A percentile compares a stretch with the other conserved stretches of the same genome.
These are phyloP conservation scores for Talaromyces atroroseus DNA, from an alignment of 2,329 filamentous ascomycete species.

Conservation along the genomic window DNA sequence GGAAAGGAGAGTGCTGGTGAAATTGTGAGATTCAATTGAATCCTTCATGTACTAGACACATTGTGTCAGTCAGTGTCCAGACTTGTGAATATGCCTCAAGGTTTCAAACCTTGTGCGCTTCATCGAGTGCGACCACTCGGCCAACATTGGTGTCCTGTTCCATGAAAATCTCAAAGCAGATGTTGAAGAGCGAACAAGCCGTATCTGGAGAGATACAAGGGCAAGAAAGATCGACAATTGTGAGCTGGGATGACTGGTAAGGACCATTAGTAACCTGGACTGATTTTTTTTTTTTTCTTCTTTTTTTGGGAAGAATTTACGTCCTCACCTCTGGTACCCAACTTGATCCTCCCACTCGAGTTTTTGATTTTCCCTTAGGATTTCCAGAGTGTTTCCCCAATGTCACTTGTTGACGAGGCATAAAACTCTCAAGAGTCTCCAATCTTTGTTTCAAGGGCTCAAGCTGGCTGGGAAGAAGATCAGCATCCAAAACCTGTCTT, in stretches of 20 bases:
- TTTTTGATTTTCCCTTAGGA: background rate
- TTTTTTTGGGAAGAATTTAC: background rate
- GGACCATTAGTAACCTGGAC: constrained; percentile 4
- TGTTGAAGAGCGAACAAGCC: constrained; percentile 67
- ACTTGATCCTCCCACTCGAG: background rate
- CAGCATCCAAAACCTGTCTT: background rate
- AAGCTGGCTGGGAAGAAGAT: constrained; percentile 13
- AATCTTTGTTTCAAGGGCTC: constrained; percentile 17
- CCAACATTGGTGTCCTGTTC: constrained; percentile 48
- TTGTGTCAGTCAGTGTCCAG: background rate
- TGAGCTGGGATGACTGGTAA: constrained; percentile 49
- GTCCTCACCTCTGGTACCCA: background rate
- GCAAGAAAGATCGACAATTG: constrained; percentile 67
- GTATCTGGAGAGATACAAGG: constrained; percentile 62
- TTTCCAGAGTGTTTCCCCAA: background rate
- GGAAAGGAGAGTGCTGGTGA: constrained; percentile 58
- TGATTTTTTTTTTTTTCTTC: too few relatives aligned
- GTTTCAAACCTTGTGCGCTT: constrained; percentile 62
- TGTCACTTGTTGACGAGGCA: constrained; percentile 9
- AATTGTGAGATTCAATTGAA: constrained; percentile 47
- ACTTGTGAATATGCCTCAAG: background rate
- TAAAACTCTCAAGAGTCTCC: constrained; percentile 19
- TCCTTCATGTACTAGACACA: constrained; percentile 52
- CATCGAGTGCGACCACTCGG: constrained; percentile 64
- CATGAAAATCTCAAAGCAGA: constrained; percentile 62